A percentile compares a stretch with the other conserved stretches of the same genome.
phyloP scores from a whole-genome alignment of 345 rosid genomes.

The Pugionium cornutum region DNA sequence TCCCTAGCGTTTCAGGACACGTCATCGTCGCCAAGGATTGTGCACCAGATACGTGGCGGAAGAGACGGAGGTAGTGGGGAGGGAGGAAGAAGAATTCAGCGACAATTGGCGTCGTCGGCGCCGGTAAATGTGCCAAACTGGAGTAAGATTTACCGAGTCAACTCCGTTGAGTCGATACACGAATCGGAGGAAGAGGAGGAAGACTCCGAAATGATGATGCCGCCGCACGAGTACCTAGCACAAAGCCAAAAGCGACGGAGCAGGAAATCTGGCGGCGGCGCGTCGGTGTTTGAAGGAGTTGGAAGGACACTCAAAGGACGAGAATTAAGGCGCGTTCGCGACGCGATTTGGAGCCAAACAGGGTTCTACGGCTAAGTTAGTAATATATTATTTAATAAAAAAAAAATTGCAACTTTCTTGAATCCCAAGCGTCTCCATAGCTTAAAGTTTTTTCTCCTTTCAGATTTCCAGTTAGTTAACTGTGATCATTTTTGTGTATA shows the following conservation, averaged over 20 bases:
- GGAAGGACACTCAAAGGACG: constrained; percentile 95
- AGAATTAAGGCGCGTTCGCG: constrained; percentile 88
- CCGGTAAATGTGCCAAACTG: constrained; percentile 95
- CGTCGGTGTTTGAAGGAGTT: constrained; percentile 84
- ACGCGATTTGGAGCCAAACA: constrained; percentile 93
- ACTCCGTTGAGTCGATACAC: constrained; percentile 80
- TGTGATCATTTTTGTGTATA: background rate
- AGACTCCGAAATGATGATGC: constrained; percentile 63
- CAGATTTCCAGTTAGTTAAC: no score
- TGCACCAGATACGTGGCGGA: constrained; percentile 68
- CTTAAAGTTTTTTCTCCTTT: background rate
- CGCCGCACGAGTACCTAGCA: constrained; percentile 95
- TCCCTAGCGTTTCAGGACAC: constrained; percentile 67
- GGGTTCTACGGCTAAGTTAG: constrained; percentile 61
- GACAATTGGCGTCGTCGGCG: constrained; percentile 56
- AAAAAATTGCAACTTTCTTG: constrained; percentile 28
- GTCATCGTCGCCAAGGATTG: constrained; percentile 56
- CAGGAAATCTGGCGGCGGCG: constrained; percentile 48
- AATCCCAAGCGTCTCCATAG: constrained; percentile 26
- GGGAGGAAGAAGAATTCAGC: background rate
- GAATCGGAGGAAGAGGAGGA: constrained; percentile 66
- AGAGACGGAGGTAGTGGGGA: constrained; percentile 28
- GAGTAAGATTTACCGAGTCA: constrained; percentile 77
- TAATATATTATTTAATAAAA: background rate
- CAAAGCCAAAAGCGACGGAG: constrained; percentile 59